Percentiles rank a stretch among this genome's conserved stretches.
Conservation (phyloP, 495 filamentous ascomycete species). For the Margaritispora aquatica region DNA sequence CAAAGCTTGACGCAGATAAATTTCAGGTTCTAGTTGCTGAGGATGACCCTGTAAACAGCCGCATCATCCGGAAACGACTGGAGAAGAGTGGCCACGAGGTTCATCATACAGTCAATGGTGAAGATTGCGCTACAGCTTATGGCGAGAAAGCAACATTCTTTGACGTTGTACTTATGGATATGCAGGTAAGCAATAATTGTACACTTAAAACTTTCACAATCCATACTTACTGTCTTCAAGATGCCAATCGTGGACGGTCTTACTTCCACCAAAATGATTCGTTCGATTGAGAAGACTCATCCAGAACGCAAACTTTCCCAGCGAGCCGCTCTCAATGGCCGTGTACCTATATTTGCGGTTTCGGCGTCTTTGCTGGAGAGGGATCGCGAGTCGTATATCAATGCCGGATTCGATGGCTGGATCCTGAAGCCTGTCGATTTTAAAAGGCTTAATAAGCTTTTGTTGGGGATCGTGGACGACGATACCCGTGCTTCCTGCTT, state of each 20-base stretch:
- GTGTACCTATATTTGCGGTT: slow-evolving; percentile 82
- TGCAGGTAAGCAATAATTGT: slow-evolving; percentile 46
- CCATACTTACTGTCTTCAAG: slow-evolving; percentile 35
- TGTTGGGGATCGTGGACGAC: slow-evolving; percentile 50
- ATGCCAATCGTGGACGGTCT: slow-evolving; percentile 94
- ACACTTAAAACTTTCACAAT: neutral
- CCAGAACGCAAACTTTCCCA: slow-evolving; percentile 36
- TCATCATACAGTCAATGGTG: slow-evolving; percentile 70
- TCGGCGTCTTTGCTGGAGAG: slow-evolving; percentile 79
- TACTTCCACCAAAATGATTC: slow-evolving; percentile 75
- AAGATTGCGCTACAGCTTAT: slow-evolving; percentile 74
- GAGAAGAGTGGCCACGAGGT: slow-evolving; percentile 75
- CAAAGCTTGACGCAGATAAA: slow-evolving; percentile 27
- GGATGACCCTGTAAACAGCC: slow-evolving; percentile 90
- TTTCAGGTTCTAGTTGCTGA: slow-evolving; percentile 77
- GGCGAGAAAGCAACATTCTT: slow-evolving; percentile 50
- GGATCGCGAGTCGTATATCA: slow-evolving; percentile 61
- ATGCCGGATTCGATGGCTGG: slow-evolving; percentile 89
- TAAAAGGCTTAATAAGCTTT: slow-evolving; percentile 53
- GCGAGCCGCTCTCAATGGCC: slow-evolving; percentile 41
- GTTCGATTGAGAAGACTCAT: slow-evolving; percentile 55
- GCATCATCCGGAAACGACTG: slow-evolving; percentile 77
- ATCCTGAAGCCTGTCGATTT: slow-evolving; percentile 75
- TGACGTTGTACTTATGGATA: slow-evolving; percentile 94
- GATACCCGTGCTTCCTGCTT: slow-evolving; percentile 37